Conservation (phyloP, 73 alveolate species). For the Breviolum minutum region DNA sequence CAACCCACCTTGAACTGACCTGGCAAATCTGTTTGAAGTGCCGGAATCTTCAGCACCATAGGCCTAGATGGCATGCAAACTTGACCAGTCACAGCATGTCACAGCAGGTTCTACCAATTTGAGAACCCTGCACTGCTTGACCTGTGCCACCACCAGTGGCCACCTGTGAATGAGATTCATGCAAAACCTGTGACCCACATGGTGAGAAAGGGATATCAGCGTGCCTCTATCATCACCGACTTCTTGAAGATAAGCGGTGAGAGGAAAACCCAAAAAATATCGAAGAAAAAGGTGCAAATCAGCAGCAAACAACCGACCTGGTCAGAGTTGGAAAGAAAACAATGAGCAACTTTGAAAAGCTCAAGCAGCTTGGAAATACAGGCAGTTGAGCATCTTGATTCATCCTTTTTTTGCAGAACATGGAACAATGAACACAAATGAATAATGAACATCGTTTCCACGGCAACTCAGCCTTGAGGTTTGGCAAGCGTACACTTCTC, state of each 20-base stretch:
- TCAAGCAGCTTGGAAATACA: too few relatives aligned
- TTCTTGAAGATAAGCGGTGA: slow-evolving; percentile 76
- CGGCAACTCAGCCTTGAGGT: slow-evolving; percentile 40
- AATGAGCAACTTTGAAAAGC: too few relatives aligned
- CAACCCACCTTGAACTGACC: slow-evolving; percentile 69
- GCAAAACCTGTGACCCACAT: background rate
- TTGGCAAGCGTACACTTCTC: slow-evolving; percentile 73
- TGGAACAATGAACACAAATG: too few relatives aligned
- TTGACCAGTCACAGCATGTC: background rate
- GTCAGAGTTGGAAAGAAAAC: background rate
- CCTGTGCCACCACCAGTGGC: slow-evolving; percentile 91
- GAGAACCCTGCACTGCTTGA: slow-evolving; percentile 41
- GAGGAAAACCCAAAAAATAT: slow-evolving; percentile 89
- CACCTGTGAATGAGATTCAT: background rate
- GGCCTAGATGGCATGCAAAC: slow-evolving; percentile 3
- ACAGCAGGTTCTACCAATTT: background rate
- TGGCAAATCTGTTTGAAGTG: slow-evolving; percentile 66
- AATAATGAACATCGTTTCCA: background rate
- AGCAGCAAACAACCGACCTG: slow-evolving; percentile 83
- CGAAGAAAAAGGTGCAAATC: slow-evolving; percentile 82
- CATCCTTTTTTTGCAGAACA: too few relatives aligned
- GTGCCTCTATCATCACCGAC: slow-evolving; percentile 88
- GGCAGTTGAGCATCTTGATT: too few relatives aligned
- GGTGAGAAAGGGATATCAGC: too few relatives aligned
- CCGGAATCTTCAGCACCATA: slow-evolving; percentile 83